Percentiles rank a stretch among this genome's conserved stretches.
Conservation (phyloP, 179 eudicot genomes). For the Amaranthus tricolor region DNA sequence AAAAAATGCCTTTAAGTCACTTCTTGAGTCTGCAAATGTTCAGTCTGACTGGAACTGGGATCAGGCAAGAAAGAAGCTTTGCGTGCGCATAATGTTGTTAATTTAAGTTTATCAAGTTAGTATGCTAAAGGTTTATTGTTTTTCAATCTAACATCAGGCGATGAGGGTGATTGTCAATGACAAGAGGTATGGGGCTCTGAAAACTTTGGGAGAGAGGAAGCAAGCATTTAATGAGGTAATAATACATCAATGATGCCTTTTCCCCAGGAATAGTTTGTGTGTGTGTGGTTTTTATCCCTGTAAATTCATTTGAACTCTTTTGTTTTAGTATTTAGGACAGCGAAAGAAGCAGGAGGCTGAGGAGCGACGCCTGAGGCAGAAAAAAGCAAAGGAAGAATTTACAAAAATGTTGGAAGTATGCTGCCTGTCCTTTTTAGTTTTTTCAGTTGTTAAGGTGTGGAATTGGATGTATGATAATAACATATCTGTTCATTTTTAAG, state of each 20-base stretch:
- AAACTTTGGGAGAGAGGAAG: conserved; percentile 92
- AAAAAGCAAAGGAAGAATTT: conserved; percentile 90
- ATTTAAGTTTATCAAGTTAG: not conserved
- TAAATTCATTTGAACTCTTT: not conserved
- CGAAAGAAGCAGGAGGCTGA: conserved; percentile 91
- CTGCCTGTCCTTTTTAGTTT: conserved; percentile 4
- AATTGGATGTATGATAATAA: conserved; percentile 3
- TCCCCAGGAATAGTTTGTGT: not conserved
- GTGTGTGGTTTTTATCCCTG: conserved; percentile 3
- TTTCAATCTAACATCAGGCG: conserved; percentile 49
- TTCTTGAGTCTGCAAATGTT: conserved; percentile 86
- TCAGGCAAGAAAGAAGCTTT: conserved; percentile 51
- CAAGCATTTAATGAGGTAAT: conserved; percentile 96
- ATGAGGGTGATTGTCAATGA: conserved; percentile 95
- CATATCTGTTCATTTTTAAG: conserved; percentile 31
- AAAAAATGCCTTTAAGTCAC: conserved; percentile 78
- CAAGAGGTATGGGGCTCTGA: conserved; percentile 86
- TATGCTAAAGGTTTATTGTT: conserved; percentile 11
- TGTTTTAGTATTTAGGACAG: conserved; percentile 78
- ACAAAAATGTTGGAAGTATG: conserved; percentile 93
- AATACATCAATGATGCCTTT: conserved; percentile 1
- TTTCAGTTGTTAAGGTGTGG: not conserved
- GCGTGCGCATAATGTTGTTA: conserved; percentile 5
- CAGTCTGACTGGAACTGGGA: conserved; percentile 98
- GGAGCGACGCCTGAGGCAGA: conserved; percentile 86